Conservation (phyloP, 306 rosid species). For the Rosa chinensis region DNA sequence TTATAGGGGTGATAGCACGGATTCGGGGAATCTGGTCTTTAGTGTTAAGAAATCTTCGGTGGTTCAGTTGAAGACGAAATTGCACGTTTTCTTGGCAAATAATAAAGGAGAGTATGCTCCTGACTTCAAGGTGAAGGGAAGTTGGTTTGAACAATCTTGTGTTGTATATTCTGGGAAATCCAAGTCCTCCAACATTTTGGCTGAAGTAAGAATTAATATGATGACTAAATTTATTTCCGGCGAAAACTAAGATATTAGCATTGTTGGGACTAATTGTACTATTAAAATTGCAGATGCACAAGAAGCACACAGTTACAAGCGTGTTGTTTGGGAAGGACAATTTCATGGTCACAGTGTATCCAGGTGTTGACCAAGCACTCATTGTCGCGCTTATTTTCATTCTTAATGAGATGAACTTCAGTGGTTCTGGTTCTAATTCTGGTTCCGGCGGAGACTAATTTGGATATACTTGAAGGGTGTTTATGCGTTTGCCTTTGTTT, state of each 20-base stretch:
- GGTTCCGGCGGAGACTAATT: not conserved
- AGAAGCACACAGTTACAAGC: constrained; percentile 39
- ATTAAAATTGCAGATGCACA: constrained; percentile 48
- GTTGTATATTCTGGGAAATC: constrained; percentile 48
- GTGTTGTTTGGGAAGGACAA: constrained; percentile 43
- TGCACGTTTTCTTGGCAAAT: constrained; percentile 45
- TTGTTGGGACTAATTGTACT: not conserved
- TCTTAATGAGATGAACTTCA: constrained; percentile 31
- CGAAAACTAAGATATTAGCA: not conserved
- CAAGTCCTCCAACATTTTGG: constrained; percentile 37
- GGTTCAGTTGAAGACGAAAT: constrained; percentile 32
- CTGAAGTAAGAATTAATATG: constrained; percentile 32
- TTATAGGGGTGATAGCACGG: constrained; percentile 44
- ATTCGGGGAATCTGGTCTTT: constrained; percentile 29
- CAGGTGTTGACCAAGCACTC: constrained; percentile 48
- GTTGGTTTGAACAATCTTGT: constrained; percentile 50
- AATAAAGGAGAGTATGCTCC: constrained; percentile 36
- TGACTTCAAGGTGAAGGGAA: constrained; percentile 55
- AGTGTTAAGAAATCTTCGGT: constrained; percentile 39
- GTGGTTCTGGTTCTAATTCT: not conserved
- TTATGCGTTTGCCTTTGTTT: not conserved
- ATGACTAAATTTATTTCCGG: not conserved
- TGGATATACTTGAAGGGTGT: not conserved
- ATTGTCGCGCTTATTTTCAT: constrained; percentile 47
- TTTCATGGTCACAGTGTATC: constrained; percentile 43